Evolutionary conservation across 495 filamentous ascomycete species (phyloP).

Genomic region (Penicillium goetzii): DNA sequence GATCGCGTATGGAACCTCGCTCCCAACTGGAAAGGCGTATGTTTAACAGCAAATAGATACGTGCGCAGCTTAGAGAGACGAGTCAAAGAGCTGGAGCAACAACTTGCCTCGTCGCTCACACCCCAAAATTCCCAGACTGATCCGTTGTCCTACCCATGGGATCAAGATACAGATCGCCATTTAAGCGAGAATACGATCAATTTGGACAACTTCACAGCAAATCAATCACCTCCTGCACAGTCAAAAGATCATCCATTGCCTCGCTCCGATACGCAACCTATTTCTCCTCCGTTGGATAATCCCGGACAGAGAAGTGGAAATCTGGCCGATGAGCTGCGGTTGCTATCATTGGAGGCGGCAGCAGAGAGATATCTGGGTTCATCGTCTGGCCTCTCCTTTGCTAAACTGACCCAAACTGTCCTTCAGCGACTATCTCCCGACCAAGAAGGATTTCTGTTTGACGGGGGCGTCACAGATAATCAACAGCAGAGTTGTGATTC

Average conservation of each 20-base stretch:
- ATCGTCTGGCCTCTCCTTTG: constrained; percentile 42
- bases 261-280: constrained; percentile 7
- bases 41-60: constrained; percentile 30
- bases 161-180: constrained; percentile 10
- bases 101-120: constrained; percentile 22
- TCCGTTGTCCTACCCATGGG: constrained; percentile 13
- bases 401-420: constrained; percentile 44
- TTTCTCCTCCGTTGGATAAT: neutral
- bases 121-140: constrained; percentile 19
- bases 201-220: constrained; percentile 4
- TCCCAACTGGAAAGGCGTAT: neutral
- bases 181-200: neutral
- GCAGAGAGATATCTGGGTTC: constrained; percentile 46
- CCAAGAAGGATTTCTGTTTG: constrained; percentile 46
- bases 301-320: constrained; percentile 20
- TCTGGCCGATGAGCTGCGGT: constrained; percentile 38
- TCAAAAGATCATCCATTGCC: constrained; percentile 1
- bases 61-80: constrained; percentile 38
- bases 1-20: constrained; percentile 33
- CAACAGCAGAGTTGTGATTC: constrained; percentile 11
- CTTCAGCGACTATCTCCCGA: constrained; percentile 51
- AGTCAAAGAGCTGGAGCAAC: constrained; percentile 37
- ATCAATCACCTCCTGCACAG: constrained; percentile 7
- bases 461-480: constrained; percentile 23
- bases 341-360: constrained; percentile 42